Evolutionary conservation across 192 early-diverging fungal species (phyloP).

Genomic region (Umbelopsis isabellina): DNA sequence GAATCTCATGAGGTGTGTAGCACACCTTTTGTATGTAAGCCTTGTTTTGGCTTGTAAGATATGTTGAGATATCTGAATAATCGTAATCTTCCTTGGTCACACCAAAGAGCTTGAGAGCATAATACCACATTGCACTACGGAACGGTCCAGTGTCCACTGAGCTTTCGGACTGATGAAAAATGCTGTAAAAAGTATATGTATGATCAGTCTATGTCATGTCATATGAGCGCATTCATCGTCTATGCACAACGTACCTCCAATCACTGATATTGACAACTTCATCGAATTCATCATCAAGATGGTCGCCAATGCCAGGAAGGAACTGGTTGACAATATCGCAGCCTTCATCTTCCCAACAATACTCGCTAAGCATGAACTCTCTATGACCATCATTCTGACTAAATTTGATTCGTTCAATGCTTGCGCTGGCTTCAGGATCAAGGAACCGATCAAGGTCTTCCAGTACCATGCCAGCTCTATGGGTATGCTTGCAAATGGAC

Average conservation of each 20-base stretch:
- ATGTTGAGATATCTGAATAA: conserved; percentile 48
- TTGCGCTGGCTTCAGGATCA: conserved; percentile 25
- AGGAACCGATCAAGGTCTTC: conserved; percentile 55
- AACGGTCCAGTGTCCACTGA: conserved; percentile 58
- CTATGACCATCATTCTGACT: conserved; percentile 35
- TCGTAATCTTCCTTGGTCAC: conserved; percentile 58
- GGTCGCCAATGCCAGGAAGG: conserved; percentile 54
- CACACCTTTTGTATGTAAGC: conserved; percentile 52
- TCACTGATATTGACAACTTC: conserved; percentile 59
- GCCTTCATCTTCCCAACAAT: conserved; percentile 63
- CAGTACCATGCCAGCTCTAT: conserved; percentile 36
- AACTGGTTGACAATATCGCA: conserved; percentile 49
- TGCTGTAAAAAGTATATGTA: conserved; percentile 28
- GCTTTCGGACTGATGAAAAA: conserved; percentile 44
- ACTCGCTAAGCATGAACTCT: conserved; percentile 54
- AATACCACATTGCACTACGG: conserved; percentile 59
- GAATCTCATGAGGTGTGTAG: conserved; percentile 43
- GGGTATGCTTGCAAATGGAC: background rate
- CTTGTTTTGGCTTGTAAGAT: conserved; percentile 48
- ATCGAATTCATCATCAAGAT: conserved; percentile 51
- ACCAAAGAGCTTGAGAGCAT: conserved; percentile 56
- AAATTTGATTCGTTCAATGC: conserved; percentile 41
- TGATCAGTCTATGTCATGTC: too few species aligned
- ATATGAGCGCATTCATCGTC: background rate
- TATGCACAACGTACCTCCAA: conserved; percentile 41